A percentile compares a stretch with the other conserved stretches of the same genome.
Evolutionary conservation across 805 yeast genomes (phyloP).

Genomic region (Candida ponderosae): DNA sequence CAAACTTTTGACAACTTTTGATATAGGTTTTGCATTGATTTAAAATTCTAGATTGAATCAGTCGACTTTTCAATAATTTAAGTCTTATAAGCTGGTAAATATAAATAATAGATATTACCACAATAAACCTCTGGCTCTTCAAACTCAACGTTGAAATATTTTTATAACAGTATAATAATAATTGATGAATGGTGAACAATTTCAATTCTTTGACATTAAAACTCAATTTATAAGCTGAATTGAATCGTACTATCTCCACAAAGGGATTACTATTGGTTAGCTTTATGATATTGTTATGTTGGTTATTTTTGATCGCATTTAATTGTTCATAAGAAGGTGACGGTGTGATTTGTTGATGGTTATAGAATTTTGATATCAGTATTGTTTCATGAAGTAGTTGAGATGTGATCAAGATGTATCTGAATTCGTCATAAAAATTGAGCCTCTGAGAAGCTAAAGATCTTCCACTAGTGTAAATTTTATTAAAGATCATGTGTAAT

Average conservation of each 20-base stretch:
- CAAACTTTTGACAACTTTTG: slow-evolving; percentile 17
- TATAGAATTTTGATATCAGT: slow-evolving; percentile 15
- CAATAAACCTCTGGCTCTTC: no score
- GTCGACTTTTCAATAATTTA: slow-evolving; percentile 1
- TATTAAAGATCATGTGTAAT: not conserved
- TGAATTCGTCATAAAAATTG: slow-evolving; percentile 40
- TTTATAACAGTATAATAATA: not conserved
- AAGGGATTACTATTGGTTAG: no score
- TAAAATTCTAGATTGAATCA: slow-evolving; percentile 4
- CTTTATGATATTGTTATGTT: no score
- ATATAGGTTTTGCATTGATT: slow-evolving; percentile 12
- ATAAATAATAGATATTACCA: no score
- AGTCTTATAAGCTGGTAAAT: no score
- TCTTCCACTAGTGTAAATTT: not conserved
- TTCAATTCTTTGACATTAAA: slow-evolving; percentile 8
- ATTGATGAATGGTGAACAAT: no score
- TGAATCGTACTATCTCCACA: no score
- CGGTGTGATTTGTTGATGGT: not conserved
- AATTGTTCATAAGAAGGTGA: not conserved
- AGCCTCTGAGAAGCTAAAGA: not conserved
- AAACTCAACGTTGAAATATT: no score
- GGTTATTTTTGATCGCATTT: no score
- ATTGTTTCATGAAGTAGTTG: slow-evolving; percentile 35
- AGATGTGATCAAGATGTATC: slow-evolving; percentile 41
- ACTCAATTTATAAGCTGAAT: slow-evolving; percentile 1